Base-by-base conservation (phyloP, 1,139 yeast species). In the Candida albicans region DNA sequence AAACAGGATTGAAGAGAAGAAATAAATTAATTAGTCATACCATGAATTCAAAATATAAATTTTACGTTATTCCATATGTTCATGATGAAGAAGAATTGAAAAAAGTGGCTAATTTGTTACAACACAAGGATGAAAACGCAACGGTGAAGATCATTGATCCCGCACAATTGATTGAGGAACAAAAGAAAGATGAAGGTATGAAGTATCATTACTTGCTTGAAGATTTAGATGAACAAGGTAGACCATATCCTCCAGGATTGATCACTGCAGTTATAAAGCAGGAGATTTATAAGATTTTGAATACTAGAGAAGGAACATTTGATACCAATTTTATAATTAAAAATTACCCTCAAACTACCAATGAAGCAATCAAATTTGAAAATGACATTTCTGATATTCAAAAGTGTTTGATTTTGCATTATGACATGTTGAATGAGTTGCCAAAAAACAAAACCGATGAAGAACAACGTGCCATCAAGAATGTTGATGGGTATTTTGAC, bases 311-410 rank as follows among this genome's bases (percentile, higher is more conserved):
- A 15, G 75, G 78, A 2, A 68, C 68, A 15, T 65, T 66, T 43
- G 73, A 70, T 40, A 72, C 78, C 13, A 68, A 73, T 35, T 71
- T 78, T 39, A 54, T 82, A 3, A 55, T 79, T 41, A 59, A 71
- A 31, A 77, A 81, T 54, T 82, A 79, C 53, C 88, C 89, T 4
- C 77, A 70, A 49, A 65, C 70, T 18, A 74, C 84, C 32, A 75
- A 74, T 37, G 88, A 83, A 50, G 87, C 87, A 9, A 77, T 82
- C 45, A 79, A 77, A 52, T 79, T 79, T 52, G 84, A 79, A 57
- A 79, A 77, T 51, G 82, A 79, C 48, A 67, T 79, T 39, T 70
- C 81, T 2, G 71, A 70, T 30, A 65, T 78, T 31, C 66, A 67
- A 39, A 67, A 68, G 38, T 65, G 76, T 50, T 48, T 77, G 18